Percentiles rank a stretch among this genome's conserved stretches.
Evolutionary conservation across 2,329 filamentous ascomycete genomes (phyloP).

Genomic region (Harringtonia aguacate): DNA sequence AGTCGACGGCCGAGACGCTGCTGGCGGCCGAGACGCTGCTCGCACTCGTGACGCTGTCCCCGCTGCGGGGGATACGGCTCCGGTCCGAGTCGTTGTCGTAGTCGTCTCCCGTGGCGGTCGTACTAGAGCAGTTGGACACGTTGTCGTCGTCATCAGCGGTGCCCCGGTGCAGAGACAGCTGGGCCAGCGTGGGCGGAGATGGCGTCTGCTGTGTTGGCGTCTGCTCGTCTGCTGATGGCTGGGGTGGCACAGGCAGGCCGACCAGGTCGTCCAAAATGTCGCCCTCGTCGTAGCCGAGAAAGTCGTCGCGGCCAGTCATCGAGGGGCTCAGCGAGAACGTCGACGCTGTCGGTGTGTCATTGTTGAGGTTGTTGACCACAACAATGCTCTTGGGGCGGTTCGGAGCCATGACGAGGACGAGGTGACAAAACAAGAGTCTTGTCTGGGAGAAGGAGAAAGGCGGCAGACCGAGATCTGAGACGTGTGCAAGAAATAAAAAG

Average conservation of each 20-base stretch:
- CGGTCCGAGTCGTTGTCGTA: not conserved
- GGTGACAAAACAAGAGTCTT: too few relatives aligned
- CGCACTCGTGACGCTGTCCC: not conserved
- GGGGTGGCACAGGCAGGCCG: not conserved
- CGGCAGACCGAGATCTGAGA: too few relatives aligned
- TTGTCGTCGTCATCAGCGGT: not conserved
- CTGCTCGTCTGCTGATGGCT: not conserved
- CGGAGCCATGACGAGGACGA: too few relatives aligned
- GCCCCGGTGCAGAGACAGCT: too few relatives aligned
- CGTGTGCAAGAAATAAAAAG: too few relatives aligned
- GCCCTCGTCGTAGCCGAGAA: slow-evolving; percentile 2
- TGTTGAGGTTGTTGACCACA: too few relatives aligned
- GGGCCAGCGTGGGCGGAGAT: too few relatives aligned
- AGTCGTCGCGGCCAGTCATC: not conserved
- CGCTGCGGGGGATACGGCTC: not conserved
- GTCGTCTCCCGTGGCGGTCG: not conserved
- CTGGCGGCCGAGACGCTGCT: not conserved
- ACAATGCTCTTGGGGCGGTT: too few relatives aligned
- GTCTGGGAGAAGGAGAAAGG: too few relatives aligned
- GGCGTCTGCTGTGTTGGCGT: not conserved
- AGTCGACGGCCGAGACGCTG: not conserved
- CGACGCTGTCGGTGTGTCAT: not conserved
- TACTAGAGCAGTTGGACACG: not conserved
- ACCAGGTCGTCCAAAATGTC: slow-evolving; percentile 6
- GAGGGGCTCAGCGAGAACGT: not conserved